phyloP scores from a whole-genome alignment of 768 basidiomycete genomes.

The Xerocomellus amylosporus region DNA sequence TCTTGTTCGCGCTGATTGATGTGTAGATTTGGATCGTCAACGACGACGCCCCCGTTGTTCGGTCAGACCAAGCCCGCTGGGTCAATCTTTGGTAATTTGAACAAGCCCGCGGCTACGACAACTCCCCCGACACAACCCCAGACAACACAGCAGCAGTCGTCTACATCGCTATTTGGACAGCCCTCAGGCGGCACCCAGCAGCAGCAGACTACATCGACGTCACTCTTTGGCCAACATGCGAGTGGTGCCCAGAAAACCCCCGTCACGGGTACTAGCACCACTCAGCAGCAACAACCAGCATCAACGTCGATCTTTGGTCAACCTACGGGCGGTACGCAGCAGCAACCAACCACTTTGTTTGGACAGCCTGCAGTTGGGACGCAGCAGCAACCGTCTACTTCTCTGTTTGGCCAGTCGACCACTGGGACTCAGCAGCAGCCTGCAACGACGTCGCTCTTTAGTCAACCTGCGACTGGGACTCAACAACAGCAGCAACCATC shows the following conservation, averaged over 20 bases:
- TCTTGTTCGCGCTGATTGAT: slow-evolving; percentile 4
- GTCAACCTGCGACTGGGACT: slow-evolving; percentile 26
- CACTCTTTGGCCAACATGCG: slow-evolving; percentile 27
- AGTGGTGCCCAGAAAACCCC: slow-evolving; percentile 4
- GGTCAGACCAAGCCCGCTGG: slow-evolving; percentile 33
- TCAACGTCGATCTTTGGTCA: slow-evolving; percentile 12
- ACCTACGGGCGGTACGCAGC: slow-evolving; percentile 14
- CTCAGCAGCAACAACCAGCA: slow-evolving; percentile 8
- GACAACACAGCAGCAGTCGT: slow-evolving; percentile 21
- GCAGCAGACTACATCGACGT: slow-evolving; percentile 18
- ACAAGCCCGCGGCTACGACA: slow-evolving; percentile 25
- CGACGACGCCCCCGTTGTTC: slow-evolving; percentile 37
- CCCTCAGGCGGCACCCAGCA: slow-evolving; percentile 18
- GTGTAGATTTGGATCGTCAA: slow-evolving; percentile 38
- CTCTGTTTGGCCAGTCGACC: slow-evolving; percentile 17
- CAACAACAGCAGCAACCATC: slow-evolving; percentile 34
- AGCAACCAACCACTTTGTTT: slow-evolving; percentile 1
- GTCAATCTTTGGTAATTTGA: slow-evolving; percentile 39
- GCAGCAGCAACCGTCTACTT: slow-evolving; percentile 25
- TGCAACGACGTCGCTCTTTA: slow-evolving; percentile 32
- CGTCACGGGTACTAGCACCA: neutral
- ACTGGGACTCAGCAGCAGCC: slow-evolving; percentile 31
- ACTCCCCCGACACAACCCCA: slow-evolving; percentile 17
- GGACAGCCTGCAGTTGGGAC: neutral
- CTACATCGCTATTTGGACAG: slow-evolving; percentile 38